Percentiles rank a stretch among this genome's conserved stretches.
These are phyloP conservation scores for Wickerhamomyces alni DNA, from an alignment of 805 yeast genomes.

Conservation along the genomic window DNA sequence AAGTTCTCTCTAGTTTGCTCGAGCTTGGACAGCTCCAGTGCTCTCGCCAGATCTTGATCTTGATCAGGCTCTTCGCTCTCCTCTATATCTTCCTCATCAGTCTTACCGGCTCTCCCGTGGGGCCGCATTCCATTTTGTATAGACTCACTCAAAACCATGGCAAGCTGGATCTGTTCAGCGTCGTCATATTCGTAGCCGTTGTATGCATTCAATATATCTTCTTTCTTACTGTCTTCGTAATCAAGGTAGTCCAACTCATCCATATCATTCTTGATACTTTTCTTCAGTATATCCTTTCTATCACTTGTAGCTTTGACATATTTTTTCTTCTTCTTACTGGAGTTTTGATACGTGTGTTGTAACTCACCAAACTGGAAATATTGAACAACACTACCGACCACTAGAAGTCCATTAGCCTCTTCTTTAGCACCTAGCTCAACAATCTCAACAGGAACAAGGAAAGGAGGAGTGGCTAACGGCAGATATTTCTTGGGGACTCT, in stretches of 20 bases:
- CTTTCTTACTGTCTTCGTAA: slow-evolving; percentile 8
- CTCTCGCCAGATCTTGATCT: slow-evolving; percentile 9
- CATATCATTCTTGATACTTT: slow-evolving; percentile 15
- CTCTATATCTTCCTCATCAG: background rate
- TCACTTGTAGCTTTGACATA: slow-evolving; percentile 11
- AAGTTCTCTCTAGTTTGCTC: no score
- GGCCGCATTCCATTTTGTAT: slow-evolving; percentile 12
- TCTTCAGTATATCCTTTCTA: slow-evolving; percentile 14
- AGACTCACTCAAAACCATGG: slow-evolving; percentile 20
- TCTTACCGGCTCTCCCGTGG: no score
- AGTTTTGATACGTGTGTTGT: background rate
- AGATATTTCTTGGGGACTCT: slow-evolving; percentile 15
- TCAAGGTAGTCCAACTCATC: slow-evolving; percentile 18
- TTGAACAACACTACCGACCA: slow-evolving; percentile 15
- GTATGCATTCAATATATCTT: slow-evolving; percentile 14
- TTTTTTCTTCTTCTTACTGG: slow-evolving; percentile 10
- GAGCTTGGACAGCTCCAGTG: slow-evolving; percentile 6
- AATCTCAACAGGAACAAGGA: slow-evolving; percentile 11
- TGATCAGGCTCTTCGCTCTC: background rate
- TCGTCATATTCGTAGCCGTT: slow-evolving; percentile 17
- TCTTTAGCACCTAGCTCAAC: slow-evolving; percentile 10
- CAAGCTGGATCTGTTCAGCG: slow-evolving; percentile 21
- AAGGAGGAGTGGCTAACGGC: slow-evolving; percentile 5
- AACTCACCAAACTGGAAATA: slow-evolving; percentile 20
- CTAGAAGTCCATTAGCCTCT: slow-evolving; percentile 13